Base-by-base conservation (phyloP, 2,329 filamentous ascomycete genomes). In the Metarhizium robertsii region DNA sequence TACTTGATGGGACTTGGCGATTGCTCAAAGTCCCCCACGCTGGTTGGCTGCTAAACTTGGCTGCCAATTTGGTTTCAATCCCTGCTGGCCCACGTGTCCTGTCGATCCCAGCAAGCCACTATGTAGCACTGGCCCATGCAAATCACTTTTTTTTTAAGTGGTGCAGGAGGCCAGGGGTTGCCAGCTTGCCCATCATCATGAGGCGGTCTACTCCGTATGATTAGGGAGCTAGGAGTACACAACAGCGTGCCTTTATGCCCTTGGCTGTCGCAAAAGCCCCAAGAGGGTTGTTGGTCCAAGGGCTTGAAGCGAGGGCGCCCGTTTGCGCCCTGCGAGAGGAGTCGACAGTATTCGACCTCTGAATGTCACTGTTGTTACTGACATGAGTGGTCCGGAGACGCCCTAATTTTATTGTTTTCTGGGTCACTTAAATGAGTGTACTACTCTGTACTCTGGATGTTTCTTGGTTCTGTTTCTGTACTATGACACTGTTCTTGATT, bases 1-100 rank as follows among this genome's bases (percentile, higher is more conserved):
- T 25, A 25, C 25, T 25, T 25, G 25, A 25, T 25, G 25, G 25
- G 25, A 25, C 25, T 25, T 25, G 25, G 25, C 25, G 25, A 25
- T 25, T 25, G 25, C 1, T 25, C 25, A 25, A 25, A 25, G 25
- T 25, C 25, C 34, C 34, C 34, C 34, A 36, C 13, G 34, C 6
- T 13, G 34, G 8, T 36, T 36, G 13, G 13, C 13, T 36, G 34
- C 34, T 36, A 36, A 36, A 36, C 34, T 36, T 36, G 38, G 8
- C 4, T 40, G 11, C 14, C 14, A 40, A 40, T 20, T 42, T 14
- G 42, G 42, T 7, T 20, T 8, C 29, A 16, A 57, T 60, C 58
- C 58, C 47, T 53, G 55, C 59, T 40, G 50, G 55, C 52, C 59
- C 59, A 60, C 59, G 59, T 60, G 57, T 55, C 49, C 36, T 32